Base-by-base conservation (phyloP, 305 asterid species). In the Ajuga reptans region DNA sequence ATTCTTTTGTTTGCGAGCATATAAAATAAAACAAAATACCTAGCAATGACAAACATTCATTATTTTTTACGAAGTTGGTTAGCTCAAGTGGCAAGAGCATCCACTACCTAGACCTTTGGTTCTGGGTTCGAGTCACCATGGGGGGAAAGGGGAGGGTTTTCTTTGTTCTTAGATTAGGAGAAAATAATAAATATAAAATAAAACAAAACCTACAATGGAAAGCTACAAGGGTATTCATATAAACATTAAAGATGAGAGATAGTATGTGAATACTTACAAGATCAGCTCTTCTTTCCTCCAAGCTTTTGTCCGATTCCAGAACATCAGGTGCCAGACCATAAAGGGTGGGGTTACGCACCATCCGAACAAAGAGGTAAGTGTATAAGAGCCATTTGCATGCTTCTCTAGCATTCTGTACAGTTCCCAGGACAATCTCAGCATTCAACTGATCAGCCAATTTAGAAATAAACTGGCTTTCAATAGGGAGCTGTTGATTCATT, bases 401-500 rank as follows among this genome's bases (percentile, higher is more conserved):
- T 86, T 93, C 99, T 79, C 79, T 81, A 69, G 89, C 97, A 83
- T 93, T 93, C 74, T 90, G 99, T 66, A 90, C 97, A 12, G 92
- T 90, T 70, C 99, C 97, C 45, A 93, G 97, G 72, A 90, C 97
- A 70, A 93, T 86, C 80, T 93, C 99, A 9, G 97, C 96, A 65
- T 93, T 90, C 86, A 93, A 83, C 85, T 93, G 99, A 87, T 93
- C 99, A 58, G 99, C 97, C 85, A 93, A 78, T 76, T 89, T 86
- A 33, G 99, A 86, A 34, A 93, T 79, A 45, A 89, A 93, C 82
- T 90, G 96, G 75, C 97, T 93, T 78, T 90, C 97, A 54, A 93
- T 93, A 9, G 97, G 97, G 69, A 93, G 91, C 84, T 93, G 97
- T 83, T 90, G 96, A 81, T 93, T 93, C 99, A 93, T 90, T 73